phyloP scores from a whole-genome alignment of 306 rosid species.

The Rubus parviflorus region DNA sequence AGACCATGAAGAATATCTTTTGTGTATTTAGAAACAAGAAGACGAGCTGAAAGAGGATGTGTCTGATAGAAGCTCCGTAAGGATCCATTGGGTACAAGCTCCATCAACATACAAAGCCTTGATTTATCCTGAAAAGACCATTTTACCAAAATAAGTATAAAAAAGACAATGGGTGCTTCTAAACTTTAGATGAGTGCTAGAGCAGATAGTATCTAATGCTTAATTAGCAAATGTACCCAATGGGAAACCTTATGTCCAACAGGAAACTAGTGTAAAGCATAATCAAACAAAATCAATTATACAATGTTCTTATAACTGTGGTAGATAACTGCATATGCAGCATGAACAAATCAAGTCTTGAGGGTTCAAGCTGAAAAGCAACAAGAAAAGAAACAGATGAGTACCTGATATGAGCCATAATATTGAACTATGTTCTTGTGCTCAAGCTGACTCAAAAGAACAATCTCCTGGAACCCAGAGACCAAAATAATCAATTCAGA shows the following conservation, averaged over 20 bases:
- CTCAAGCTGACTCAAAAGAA: constrained; percentile 78
- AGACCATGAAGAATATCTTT: constrained; percentile 71
- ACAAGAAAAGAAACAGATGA: neutral
- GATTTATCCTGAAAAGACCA: constrained; percentile 67
- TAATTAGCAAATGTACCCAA: neutral
- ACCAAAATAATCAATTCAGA: neutral
- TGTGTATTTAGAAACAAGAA: constrained; percentile 73
- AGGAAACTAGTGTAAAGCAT: too few relatives aligned
- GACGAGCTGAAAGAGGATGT: constrained; percentile 55
- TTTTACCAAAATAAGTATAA: neutral
- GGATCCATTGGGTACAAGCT: constrained; percentile 87
- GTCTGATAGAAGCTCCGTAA: constrained; percentile 58
- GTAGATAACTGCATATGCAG: neutral
- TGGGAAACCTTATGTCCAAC: too few relatives aligned
- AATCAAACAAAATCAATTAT: too few relatives aligned
- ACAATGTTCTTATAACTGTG: too few relatives aligned
- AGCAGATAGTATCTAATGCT: neutral
- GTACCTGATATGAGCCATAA: constrained; percentile 75
- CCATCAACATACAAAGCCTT: constrained; percentile 75
- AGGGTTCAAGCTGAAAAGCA: neutral
- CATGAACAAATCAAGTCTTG: neutral
- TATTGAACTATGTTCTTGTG: constrained; percentile 90
- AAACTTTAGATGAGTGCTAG: too few relatives aligned
- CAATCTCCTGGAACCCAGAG: constrained; percentile 65
- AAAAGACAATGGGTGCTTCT: too few relatives aligned